Base-by-base conservation (phyloP, 1,139 yeast genomes). In the Yamadazyma aaseri region DNA sequence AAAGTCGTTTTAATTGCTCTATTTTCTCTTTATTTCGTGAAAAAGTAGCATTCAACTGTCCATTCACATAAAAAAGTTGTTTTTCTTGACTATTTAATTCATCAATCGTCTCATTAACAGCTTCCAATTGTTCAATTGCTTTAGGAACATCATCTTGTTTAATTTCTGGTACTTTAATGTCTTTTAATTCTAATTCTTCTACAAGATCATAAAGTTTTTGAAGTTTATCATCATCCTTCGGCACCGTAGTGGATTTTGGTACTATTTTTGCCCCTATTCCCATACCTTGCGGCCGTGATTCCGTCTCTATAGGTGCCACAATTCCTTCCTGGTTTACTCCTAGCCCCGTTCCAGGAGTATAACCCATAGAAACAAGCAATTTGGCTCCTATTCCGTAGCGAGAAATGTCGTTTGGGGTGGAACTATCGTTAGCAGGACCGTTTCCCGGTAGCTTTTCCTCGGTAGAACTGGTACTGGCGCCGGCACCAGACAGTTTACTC, bases 301-400 rank as follows among this genome's bases (percentile, higher is more conserved):
- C 71, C 7, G 87, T 83, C 41, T 83, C 82, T 8, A 92, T 80
- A 0, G 97, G 97, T 13, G 73, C 75, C 0, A 75, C 72, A 2
- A 87, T 86, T 26, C 98, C 98, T 33, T 71, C 71, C 1, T 81
- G 79, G 15, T 69, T 60, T 4, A 64, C 60, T 0, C 98, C 98
- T 15, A 92, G 70, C 0, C 97, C 97, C 44, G 74, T 67, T 0
- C 98, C 98, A 28, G 75, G 75, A 11, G 71, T 70, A 55, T 87
- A 90, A 0, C 98, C 98, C 97, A 92, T 90, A 46, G 79, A 74
- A 50, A 79, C 70, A 66, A 92, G 58, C 33, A 92, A 63, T 34
- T 73, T 63, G 2, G 96, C 96, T 22, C 97, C 98, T 29, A 87
- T 76, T 7, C 98, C 97, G 50, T 89, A 90, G 35, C 52, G 36